phyloP scores from a whole-genome alignment of 2,329 filamentous ascomycete species.

The Sporothrix phasma region DNA sequence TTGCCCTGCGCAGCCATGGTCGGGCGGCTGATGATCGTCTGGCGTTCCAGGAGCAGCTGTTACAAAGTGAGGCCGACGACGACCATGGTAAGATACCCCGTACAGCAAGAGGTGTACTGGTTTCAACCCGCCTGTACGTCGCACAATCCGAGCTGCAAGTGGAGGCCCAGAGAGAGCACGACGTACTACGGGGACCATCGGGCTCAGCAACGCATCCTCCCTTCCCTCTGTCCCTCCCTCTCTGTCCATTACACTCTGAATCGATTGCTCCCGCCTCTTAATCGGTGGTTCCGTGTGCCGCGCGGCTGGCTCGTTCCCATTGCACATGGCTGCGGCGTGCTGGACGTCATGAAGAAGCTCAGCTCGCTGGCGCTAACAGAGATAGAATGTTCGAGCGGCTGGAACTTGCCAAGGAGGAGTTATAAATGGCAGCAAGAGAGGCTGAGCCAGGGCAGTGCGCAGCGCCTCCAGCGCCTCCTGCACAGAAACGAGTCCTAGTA shows the following conservation, averaged over 20 bases:
- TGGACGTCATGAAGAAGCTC: constrained; percentile 62
- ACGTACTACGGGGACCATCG: too few species aligned
- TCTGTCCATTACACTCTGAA: background rate
- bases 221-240: background rate
- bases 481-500: background rate
- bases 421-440: constrained; percentile 1
- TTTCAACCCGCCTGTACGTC: too few species aligned
- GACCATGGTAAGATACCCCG: too few species aligned
- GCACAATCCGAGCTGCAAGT: too few species aligned
- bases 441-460: constrained; percentile 4
- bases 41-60: too few species aligned
- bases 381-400: background rate
- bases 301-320: background rate
- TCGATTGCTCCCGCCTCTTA: background rate
- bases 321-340: constrained; percentile 45
- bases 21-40: too few species aligned
- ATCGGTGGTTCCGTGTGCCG: background rate
- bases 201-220: background rate
- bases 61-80: too few species aligned
- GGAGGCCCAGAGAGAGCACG: too few species aligned
- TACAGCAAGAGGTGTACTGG: too few species aligned
- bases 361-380: constrained; percentile 45
- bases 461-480: background rate
- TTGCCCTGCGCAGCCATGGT: too few species aligned
- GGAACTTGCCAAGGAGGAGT: background rate